These are phyloP conservation scores for Plasmodium malariae DNA, from an alignment of 169 alveolate species.

Conservation along the genomic window DNA sequence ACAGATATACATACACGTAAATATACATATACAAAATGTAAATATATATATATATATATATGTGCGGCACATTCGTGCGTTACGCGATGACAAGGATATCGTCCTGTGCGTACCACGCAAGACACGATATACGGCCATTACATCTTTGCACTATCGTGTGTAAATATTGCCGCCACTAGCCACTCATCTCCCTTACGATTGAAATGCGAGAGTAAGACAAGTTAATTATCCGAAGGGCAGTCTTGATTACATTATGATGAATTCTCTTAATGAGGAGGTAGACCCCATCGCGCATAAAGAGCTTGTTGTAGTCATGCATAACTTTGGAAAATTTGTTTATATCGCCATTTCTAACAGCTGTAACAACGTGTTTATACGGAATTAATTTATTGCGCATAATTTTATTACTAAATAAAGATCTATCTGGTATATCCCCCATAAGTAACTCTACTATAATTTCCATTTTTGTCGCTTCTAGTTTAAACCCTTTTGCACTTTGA, in stretches of 20 bases:
- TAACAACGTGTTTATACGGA: slow-evolving; percentile 93
- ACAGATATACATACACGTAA: neutral
- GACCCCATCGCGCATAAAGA: slow-evolving; percentile 92
- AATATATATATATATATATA: neutral
- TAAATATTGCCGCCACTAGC: no score
- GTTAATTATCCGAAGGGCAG: slow-evolving; percentile 95
- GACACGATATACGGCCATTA: no score
- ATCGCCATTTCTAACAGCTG: slow-evolving; percentile 95
- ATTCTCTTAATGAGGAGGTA: slow-evolving; percentile 92
- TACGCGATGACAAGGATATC: no score
- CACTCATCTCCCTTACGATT: slow-evolving; percentile 79
- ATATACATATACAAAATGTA: neutral
- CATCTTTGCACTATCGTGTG: no score
- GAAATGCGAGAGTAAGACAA: slow-evolving; percentile 93
- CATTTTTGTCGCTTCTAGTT: slow-evolving; percentile 92
- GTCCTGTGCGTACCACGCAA: no score
- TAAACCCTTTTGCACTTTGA: slow-evolving; percentile 92
- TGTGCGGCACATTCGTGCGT: no score
- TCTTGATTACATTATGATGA: slow-evolving; percentile 95
- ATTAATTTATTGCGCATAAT: slow-evolving; percentile 87
- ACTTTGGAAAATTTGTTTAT: slow-evolving; percentile 90
- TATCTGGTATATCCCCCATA: slow-evolving; percentile 97
- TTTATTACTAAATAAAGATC: slow-evolving; percentile 92
- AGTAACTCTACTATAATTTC: slow-evolving; percentile 94
- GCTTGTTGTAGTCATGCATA: slow-evolving; percentile 82